These are phyloP conservation scores for Serendipita sp. DNA, from an alignment of 768 basidiomycete species.

Conservation along the genomic window DNA sequence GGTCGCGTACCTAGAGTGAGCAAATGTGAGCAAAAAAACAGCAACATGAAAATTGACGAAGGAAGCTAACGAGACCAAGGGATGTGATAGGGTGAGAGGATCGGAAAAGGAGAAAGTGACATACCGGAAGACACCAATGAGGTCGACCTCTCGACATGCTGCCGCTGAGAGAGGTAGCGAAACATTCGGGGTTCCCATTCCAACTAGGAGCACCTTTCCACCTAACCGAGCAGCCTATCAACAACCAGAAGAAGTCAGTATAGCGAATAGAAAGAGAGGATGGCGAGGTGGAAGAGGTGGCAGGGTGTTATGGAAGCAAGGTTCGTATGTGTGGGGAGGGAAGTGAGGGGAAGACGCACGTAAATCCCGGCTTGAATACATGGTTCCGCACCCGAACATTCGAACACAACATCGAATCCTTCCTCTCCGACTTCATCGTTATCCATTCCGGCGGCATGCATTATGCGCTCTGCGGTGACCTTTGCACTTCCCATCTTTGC, in stretches of 20 bases:
- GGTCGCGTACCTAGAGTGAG: conserved; percentile 55
- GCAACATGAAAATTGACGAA: background rate
- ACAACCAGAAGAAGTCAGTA: conserved; percentile 2
- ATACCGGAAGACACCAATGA: conserved; percentile 58
- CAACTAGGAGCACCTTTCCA: conserved; percentile 83
- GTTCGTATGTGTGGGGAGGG: background rate
- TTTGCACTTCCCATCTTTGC: conserved; percentile 18
- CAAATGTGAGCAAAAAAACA: background rate
- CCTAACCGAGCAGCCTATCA: conserved; percentile 63
- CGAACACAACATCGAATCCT: conserved; percentile 86
- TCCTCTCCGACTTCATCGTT: conserved; percentile 20
- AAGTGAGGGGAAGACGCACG: conserved; percentile 32
- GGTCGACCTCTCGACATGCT: conserved; percentile 78
- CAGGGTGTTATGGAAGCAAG: background rate
- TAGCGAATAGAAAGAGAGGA: conserved; percentile 9
- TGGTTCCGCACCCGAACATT: conserved; percentile 87
- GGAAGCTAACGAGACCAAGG: too few species aligned
- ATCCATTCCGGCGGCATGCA: background rate
- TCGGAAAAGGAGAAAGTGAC: conserved; percentile 12
- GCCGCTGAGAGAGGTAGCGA: conserved; percentile 71
- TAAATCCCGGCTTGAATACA: conserved; percentile 84
- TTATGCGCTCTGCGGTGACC: conserved; percentile 28
- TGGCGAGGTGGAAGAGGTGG: conserved; percentile 9
- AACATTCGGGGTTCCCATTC: conserved; percentile 82
- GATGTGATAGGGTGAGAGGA: conserved; percentile 5